phyloP scores from a whole-genome alignment of 768 basidiomycete species.

The Calocybe indica region DNA sequence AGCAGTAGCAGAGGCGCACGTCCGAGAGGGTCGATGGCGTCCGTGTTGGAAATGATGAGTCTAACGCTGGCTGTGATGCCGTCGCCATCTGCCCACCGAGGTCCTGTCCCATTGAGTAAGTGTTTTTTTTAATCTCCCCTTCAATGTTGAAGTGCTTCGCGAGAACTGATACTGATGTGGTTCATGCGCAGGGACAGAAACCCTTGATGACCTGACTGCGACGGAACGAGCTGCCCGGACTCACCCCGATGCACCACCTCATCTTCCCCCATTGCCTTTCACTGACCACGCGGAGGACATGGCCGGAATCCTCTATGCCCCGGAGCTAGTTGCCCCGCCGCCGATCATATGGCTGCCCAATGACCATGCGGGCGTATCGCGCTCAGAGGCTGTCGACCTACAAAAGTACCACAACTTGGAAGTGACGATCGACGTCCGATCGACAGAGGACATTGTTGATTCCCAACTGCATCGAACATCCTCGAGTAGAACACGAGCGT shows the following conservation, averaged over 20 bases:
- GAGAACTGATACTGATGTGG: neutral
- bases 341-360: constrained; percentile 86
- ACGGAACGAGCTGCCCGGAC: constrained; percentile 76
- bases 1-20: constrained; percentile 37
- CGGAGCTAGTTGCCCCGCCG: constrained; percentile 70
- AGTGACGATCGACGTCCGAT: constrained; percentile 64
- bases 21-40: constrained; percentile 68
- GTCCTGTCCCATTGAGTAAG: constrained; percentile 66
- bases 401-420: constrained; percentile 66
- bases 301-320: constrained; percentile 74
- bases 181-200: constrained; percentile 53
- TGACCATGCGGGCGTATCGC: constrained; percentile 67
- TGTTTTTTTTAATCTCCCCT: constrained; percentile 13
- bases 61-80: constrained; percentile 71
- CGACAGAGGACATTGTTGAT: constrained; percentile 41
- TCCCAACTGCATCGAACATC: constrained; percentile 22
- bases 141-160: neutral
- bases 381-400: constrained; percentile 71
- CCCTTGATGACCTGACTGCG: constrained; percentile 72
- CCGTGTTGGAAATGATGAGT: constrained; percentile 83
- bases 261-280: constrained; percentile 62
- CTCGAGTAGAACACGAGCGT: constrained; percentile 21
- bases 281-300: constrained; percentile 74
- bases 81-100: constrained; percentile 44
- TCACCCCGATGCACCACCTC: constrained; percentile 72